These are phyloP conservation scores for Prunus mume DNA, from an alignment of 306 rosid species.

Conservation along the genomic window DNA sequence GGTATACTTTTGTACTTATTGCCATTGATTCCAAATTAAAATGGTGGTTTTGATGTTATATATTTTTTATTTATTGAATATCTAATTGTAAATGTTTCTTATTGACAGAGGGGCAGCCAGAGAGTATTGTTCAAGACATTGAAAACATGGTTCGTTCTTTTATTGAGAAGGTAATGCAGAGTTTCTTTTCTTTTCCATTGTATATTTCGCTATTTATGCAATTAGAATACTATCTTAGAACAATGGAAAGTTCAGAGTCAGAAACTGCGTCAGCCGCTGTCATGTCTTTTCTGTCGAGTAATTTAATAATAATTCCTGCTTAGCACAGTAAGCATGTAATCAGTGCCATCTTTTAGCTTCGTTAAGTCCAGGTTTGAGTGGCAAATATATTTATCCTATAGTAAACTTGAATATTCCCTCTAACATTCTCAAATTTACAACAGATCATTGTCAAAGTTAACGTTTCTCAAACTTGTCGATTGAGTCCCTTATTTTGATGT, in stretches of 20 bases:
- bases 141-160: slow-evolving; percentile 71
- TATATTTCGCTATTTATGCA: not conserved
- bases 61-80: slow-evolving; percentile 3
- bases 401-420: not conserved
- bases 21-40: not conserved
- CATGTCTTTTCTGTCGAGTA: not conserved
- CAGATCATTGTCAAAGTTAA: not conserved
- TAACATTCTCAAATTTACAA: not conserved
- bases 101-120: slow-evolving; percentile 70
- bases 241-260: not conserved
- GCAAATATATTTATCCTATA: not conserved
- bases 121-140: slow-evolving; percentile 68
- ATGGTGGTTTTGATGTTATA: not conserved
- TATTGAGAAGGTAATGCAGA: slow-evolving; percentile 60
- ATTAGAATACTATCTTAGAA: not conserved
- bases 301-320: not conserved
- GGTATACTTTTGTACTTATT: slow-evolving; percentile 33
- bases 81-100: slow-evolving; percentile 19
- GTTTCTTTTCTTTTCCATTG: not conserved
- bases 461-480: not conserved
- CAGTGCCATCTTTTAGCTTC: not conserved
- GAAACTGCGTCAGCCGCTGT: not conserved
- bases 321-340: not conserved
- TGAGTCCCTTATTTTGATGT: not conserved
- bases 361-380: not conserved